Percentiles rank a stretch among this genome's conserved stretches.
Conservation (phyloP, 192 early-diverging fungal genomes). For the Coemansia sp. region DNA sequence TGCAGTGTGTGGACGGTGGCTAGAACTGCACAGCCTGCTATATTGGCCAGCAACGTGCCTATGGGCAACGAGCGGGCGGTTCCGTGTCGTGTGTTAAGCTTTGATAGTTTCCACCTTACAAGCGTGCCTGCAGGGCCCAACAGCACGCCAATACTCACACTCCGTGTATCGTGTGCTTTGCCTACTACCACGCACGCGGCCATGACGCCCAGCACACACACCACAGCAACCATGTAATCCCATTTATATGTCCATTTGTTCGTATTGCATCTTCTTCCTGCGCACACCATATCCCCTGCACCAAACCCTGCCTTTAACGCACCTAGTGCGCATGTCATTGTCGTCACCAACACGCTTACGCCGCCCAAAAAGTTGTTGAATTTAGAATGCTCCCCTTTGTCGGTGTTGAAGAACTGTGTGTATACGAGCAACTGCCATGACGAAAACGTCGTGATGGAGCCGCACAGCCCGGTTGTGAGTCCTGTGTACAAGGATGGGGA, state of each 20-base stretch:
- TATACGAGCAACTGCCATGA: constrained; percentile 70
- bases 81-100: constrained; percentile 14
- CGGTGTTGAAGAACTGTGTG: constrained; percentile 46
- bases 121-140: constrained; percentile 42
- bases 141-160: constrained; percentile 40
- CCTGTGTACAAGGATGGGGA: constrained; percentile 58
- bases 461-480: constrained; percentile 71
- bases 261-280: no score
- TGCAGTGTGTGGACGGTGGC: no score
- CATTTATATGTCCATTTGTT: no score
- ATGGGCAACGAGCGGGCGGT: constrained; percentile 20
- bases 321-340: constrained; percentile 31
- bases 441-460: constrained; percentile 82
- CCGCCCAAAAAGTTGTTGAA: constrained; percentile 52
- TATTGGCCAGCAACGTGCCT: constrained; percentile 51
- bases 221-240: background rate
- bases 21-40: constrained; percentile 28
- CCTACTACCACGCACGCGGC: constrained; percentile 21
- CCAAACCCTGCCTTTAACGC: constrained; percentile 19
- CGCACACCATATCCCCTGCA: no score
- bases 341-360: constrained; percentile 29
- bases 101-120: constrained; percentile 44
- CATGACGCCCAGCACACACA: background rate
- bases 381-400: constrained; percentile 9
- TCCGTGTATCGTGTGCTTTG: constrained; percentile 28